Evolutionary conservation across 192 early-diverging fungal genomes (phyloP), one percentile per base, ranked within the genome.

Genomic region (Umbelopsis ramanniana): DNA sequence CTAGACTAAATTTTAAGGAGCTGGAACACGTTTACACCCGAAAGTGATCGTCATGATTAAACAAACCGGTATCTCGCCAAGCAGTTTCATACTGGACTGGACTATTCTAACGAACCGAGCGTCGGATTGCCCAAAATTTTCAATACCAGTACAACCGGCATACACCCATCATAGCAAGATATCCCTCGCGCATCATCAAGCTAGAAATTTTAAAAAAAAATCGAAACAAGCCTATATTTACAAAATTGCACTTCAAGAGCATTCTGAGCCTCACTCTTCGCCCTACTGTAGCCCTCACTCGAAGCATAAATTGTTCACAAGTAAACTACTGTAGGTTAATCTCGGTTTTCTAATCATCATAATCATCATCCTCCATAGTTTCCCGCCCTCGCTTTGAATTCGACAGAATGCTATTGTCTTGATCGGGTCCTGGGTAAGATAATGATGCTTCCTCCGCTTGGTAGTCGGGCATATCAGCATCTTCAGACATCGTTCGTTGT

Each of bases 361-460:
- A 77, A 23, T 77, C 76, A 43, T 77, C 76, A 52, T 77, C 76
- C 23, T 77, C 76, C 68, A 77, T 60, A 23, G 43, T 45, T 11
- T 77, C 76, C 0, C 76, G 68, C 23, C 72, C 55, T 22, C 76
- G 67, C 35, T 77, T 77, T 2, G 53, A 4, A 19, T 45, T 46
- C 10, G 19, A 26, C 9, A 66, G 47, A 57, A 67, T 14, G 38
- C n/a, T 46, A 52, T 38, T 45, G n/a, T 46, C 48, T n/a, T 35
- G 23, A 19, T 63, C 57, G 19, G 26, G 57, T 17, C 57, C 57
- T 15, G 26, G 37, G 66, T 35, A 26, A 38, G 15, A 15, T 48
- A 24, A 2, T 23, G 9, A n/a, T 26, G 33, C 15, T 52, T 24
- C 50, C 46, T 10, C 21, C 40, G 23, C n/a, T 43, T 69, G 68